phyloP scores from a whole-genome alignment of 1,284 basidiomycete genomes.

The Meira nashicola region DNA sequence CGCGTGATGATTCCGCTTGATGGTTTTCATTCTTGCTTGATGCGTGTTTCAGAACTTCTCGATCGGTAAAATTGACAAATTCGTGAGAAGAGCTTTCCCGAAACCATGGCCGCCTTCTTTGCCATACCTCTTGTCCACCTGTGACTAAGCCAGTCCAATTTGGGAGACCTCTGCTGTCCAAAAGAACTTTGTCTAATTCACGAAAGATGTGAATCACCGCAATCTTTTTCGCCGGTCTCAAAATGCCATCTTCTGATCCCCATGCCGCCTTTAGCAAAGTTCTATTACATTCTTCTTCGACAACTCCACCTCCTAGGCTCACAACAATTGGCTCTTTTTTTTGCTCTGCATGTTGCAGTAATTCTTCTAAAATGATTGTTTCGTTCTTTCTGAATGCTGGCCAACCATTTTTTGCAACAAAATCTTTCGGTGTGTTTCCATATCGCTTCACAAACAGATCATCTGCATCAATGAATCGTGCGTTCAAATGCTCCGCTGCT shows the following conservation, averaged over 20 bases:
- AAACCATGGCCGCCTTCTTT: slow-evolving; percentile 80
- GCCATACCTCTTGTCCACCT: slow-evolving; percentile 70
- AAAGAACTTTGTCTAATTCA: slow-evolving; percentile 63
- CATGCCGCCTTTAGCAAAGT: slow-evolving; percentile 68
- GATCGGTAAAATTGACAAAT: slow-evolving; percentile 67
- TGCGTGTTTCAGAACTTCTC: slow-evolving; percentile 9
- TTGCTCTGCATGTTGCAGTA: slow-evolving; percentile 29
- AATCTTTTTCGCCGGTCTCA: slow-evolving; percentile 54
- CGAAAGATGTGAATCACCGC: slow-evolving; percentile 70
- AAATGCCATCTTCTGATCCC: slow-evolving; percentile 23
- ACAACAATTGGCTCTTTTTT: slow-evolving; percentile 24
- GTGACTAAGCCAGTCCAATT: neutral
- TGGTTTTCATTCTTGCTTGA: neutral
- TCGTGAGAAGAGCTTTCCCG: slow-evolving; percentile 68
- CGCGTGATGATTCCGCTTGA: slow-evolving; percentile 8
- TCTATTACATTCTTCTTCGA: slow-evolving; percentile 67
- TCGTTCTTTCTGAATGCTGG: slow-evolving; percentile 64
- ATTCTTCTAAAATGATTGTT: slow-evolving; percentile 50
- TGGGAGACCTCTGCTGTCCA: slow-evolving; percentile 59
- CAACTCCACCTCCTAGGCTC: slow-evolving; percentile 90
- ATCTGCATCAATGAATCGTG: slow-evolving; percentile 81
- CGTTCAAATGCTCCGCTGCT: slow-evolving; percentile 65
- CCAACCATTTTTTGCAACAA: slow-evolving; percentile 72
- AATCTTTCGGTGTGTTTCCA: slow-evolving; percentile 60
- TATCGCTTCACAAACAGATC: slow-evolving; percentile 68